Base-by-base conservation (phyloP, 129 eudicot species). In the Daucus carota region DNA sequence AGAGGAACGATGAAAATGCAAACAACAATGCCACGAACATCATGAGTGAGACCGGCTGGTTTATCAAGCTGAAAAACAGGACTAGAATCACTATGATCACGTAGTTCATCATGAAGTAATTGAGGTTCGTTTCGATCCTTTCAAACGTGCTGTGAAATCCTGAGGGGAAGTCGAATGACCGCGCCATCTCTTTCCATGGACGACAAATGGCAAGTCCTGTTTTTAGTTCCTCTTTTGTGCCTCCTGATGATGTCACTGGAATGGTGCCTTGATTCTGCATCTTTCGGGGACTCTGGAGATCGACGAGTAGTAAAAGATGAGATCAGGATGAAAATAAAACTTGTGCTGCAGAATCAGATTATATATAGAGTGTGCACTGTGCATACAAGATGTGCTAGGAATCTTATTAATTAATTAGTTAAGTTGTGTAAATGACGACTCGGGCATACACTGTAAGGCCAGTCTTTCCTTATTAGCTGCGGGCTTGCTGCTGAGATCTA, bases 91-190 rank as follows among this genome's bases (percentile, higher is more conserved):
- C 67, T 65, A 89, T 31, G 34, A 89, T 75, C 1, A 86, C 89
- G 84, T 89, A 89, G 79, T 92, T 92, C 87, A 80, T 83, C 14
- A 74, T 83, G 54, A 92, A 92, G 91, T 86, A 92, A 38, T 36
- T 77, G 46, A 83, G 6, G 73, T 92, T 89, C 3, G 88, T 72
- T 79, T 76, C 79, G 75, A 86, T 75, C 12, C 96, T 83, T 29
- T 81, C 29, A 62, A 78, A 15, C 38, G 88, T 81, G 48, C 83
- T 91, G 60, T 79, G 13, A 86, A 77, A 47, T 48, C 80, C 72
- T 2, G 48, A 73, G 8, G 91, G 91, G 70, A 84, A 31, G 44
- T 54, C 26, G 41, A 92, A 5, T 18, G 87, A 54, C 28, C 84
- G 46, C 82, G 84, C 70, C 91, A 90, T 77, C 77, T 86, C 45